These are phyloP conservation scores for Candida loeiensis DNA, from an alignment of 805 yeast genomes.

Conservation along the genomic window DNA sequence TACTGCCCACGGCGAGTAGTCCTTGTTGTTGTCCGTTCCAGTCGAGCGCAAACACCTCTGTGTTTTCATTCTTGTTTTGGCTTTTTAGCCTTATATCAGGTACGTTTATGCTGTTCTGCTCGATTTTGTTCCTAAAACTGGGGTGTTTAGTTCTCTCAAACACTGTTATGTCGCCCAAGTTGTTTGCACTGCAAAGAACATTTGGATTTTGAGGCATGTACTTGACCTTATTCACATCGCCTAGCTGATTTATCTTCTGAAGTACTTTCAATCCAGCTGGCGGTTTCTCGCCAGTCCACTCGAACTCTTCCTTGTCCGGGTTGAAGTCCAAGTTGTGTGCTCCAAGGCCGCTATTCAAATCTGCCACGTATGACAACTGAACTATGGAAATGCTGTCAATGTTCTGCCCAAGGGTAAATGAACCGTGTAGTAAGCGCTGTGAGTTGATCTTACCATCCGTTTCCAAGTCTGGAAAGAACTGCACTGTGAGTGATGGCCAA, in stretches of 20 bases:
- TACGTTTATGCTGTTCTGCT: constrained; percentile 26
- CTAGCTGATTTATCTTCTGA: constrained; percentile 64
- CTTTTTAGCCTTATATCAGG: constrained; percentile 51
- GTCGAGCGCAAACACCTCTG: constrained; percentile 65
- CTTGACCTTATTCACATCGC: constrained; percentile 70
- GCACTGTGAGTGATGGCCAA: constrained; percentile 62
- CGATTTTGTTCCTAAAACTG: constrained; percentile 26
- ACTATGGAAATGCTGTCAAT: constrained; percentile 44
- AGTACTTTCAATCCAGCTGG: constrained; percentile 24
- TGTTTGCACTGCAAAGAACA: constrained; percentile 66
- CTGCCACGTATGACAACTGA: constrained; percentile 29
- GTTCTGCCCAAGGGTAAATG: constrained; percentile 58
- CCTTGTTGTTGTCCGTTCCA: constrained; percentile 74
- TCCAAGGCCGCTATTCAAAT: constrained; percentile 34
- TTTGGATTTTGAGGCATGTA: constrained; percentile 87
- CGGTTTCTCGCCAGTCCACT: constrained; percentile 17
- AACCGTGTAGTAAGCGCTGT: constrained; percentile 54
- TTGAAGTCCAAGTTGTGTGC: constrained; percentile 35
- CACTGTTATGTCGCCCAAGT: constrained; percentile 59
- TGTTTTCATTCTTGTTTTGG: constrained; percentile 24
- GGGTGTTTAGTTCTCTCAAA: constrained; percentile 82
- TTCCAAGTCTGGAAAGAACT: constrained; percentile 57
- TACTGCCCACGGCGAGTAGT: constrained; percentile 53
- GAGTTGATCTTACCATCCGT: constrained; percentile 2
- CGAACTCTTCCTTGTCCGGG: constrained; percentile 40